A percentile compares a stretch with the other conserved stretches of the same genome.
phyloP scores from a whole-genome alignment of 306 rosid genomes.

The Sesbania bispinosa region DNA sequence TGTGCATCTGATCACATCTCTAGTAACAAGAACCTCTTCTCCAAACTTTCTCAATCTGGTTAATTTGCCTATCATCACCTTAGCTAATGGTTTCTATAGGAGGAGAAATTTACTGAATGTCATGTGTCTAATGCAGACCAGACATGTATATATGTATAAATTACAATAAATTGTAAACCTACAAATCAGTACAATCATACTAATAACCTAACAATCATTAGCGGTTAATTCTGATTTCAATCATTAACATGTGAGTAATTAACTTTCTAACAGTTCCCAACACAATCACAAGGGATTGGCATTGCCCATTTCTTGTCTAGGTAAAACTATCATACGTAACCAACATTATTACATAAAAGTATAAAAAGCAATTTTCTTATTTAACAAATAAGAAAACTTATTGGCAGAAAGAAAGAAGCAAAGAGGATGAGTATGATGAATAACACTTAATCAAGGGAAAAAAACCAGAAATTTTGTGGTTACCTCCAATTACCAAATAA shows the following conservation, averaged over 20 bases:
- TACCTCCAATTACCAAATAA: constrained; percentile 99
- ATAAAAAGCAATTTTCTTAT: not conserved
- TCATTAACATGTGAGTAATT: no score
- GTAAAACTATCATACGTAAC: not conserved
- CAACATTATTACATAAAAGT: not conserved
- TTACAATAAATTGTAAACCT: no score
- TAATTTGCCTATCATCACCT: not conserved
- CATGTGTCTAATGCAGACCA: no score
- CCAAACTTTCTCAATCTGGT: not conserved
- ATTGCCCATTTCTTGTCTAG: not conserved
- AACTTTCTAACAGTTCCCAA: no score
- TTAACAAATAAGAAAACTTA: not conserved
- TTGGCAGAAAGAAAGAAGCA: constrained; percentile 4
- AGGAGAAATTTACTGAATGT: no score
- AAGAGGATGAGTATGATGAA: not conserved
- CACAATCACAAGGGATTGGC: not conserved
- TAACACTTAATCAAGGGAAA: not conserved
- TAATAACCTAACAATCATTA: no score
- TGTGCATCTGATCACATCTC: not conserved
- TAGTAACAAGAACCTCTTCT: not conserved
- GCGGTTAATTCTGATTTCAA: no score
- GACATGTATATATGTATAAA: no score
- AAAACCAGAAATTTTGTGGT: constrained; percentile 9
- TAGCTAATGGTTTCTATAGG: not conserved
- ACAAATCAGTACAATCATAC: no score